phyloP scores from a whole-genome alignment of 495 filamentous ascomycete species.

The Apiosordaria backusii region DNA sequence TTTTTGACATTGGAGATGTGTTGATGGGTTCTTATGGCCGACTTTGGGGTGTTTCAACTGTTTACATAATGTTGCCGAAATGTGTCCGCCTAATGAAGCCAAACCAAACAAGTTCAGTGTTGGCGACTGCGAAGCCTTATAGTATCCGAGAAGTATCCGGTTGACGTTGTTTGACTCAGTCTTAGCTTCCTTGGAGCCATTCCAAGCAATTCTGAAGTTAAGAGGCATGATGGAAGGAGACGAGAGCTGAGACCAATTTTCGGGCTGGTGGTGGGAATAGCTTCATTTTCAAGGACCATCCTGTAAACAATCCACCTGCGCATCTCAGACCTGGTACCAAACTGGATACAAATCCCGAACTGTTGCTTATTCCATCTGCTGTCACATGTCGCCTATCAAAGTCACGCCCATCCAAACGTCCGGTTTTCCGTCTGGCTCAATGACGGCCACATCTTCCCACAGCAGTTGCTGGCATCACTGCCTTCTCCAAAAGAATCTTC shows the following conservation, averaged over 20 bases:
- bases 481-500: not conserved
- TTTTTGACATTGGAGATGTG: not conserved
- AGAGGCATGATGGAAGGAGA: no score
- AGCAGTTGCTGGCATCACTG: not conserved
- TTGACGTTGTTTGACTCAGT: not conserved
- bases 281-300: not conserved
- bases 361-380: not conserved
- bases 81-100: not conserved
- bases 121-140: not conserved
- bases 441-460: not conserved
- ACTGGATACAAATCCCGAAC: not conserved
- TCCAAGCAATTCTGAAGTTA: no score
- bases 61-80: constrained; percentile 11
- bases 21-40: not conserved
- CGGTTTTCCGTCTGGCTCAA: not conserved
- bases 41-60: not conserved
- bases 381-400: not conserved
- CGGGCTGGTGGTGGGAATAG: not conserved
- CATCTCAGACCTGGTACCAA: not conserved
- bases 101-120: not conserved
- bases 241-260: not conserved
- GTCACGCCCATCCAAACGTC: not conserved
- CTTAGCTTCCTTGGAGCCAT: no score
- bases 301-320: no score
- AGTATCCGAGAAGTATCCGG: constrained; percentile 21